Percentiles rank a stretch among this genome's conserved stretches.
phyloP scores from a whole-genome alignment of 2,329 filamentous ascomycete genomes.

The Fusarium sp. region DNA sequence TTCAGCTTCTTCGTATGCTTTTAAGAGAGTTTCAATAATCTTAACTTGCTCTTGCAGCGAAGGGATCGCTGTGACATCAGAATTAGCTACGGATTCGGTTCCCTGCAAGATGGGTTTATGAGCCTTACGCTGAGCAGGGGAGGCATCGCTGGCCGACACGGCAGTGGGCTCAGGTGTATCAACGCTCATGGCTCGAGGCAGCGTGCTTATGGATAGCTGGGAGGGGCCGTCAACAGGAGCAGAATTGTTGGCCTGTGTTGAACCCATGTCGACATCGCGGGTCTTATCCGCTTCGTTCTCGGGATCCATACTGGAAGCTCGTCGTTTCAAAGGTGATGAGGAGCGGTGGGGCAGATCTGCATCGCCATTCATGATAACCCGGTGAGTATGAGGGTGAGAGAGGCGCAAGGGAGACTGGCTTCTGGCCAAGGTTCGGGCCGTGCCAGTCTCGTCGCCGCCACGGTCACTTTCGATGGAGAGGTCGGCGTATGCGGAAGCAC shows the following conservation, averaged over 20 bases:
- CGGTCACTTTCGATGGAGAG: conserved; percentile 69
- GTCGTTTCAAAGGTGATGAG: conserved; percentile 74
- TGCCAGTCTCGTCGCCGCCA: conserved; percentile 61
- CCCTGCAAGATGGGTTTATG: conserved; percentile 3
- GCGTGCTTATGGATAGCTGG: conserved; percentile 31
- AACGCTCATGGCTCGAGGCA: conserved; percentile 59
- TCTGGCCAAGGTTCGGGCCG: conserved; percentile 56
- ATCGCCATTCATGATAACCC: conserved; percentile 72
- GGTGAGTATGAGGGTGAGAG: conserved; percentile 63
- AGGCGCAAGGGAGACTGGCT: conserved; percentile 67
- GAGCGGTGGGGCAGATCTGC: conserved; percentile 70
- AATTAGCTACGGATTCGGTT: conserved; percentile 32
- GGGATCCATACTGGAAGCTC: conserved; percentile 72
- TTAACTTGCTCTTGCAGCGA: conserved; percentile 74
- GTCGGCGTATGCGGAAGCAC: conserved; percentile 67
- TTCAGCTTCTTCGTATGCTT: conserved; percentile 64
- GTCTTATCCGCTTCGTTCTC: conserved; percentile 58
- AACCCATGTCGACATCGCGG: conserved; percentile 63
- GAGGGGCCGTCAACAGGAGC: conserved; percentile 31
- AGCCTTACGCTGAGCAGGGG: conserved; percentile 49
- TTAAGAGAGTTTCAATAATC: conserved; percentile 74
- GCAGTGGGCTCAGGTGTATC: conserved; percentile 53
- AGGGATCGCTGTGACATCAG: conserved; percentile 49
- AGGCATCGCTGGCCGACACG: conserved; percentile 33
- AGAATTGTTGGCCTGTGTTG: conserved; percentile 43